Evolutionary conservation across 306 rosid genomes (phyloP).

Genomic region (Citrullus amarus): DNA sequence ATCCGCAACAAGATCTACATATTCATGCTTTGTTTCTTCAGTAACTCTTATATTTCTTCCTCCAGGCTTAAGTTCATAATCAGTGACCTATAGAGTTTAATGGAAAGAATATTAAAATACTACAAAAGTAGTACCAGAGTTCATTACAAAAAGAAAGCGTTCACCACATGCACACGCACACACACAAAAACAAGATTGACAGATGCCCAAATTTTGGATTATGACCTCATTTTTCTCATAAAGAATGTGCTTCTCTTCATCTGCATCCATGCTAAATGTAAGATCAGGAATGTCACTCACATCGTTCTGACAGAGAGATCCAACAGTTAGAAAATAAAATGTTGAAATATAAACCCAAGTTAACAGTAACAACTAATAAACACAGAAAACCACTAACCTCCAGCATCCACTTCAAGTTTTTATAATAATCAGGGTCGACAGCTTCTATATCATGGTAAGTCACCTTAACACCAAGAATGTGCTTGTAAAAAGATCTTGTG

Average conservation of each 20-base stretch:
- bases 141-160: background rate
- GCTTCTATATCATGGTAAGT: constrained; percentile 99
- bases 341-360: constrained; percentile 6
- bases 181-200: background rate
- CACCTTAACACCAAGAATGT: constrained; percentile 92
- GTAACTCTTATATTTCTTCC: constrained; percentile 96
- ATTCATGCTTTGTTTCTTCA: constrained; percentile 96
- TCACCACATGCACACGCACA: background rate
- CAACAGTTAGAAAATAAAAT: background rate
- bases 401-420: constrained; percentile 96
- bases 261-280: constrained; percentile 98
- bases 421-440: constrained; percentile 96
- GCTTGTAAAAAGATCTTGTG: constrained; percentile 97
- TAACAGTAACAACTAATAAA: background rate
- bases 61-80: constrained; percentile 96
- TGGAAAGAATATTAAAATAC: background rate
- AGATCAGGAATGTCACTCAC: constrained; percentile 85
- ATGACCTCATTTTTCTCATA: constrained; percentile 86
- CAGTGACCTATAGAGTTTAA: constrained; percentile 59
- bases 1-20: constrained; percentile 96
- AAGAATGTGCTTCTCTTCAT: constrained; percentile 91
- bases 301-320: constrained; percentile 50
- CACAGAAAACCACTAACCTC: constrained; percentile 52
- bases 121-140: background rate
- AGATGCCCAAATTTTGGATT: background rate